phyloP scores from a whole-genome alignment of 2,329 filamentous ascomycete genomes.

The Aspergillus arachidicola region DNA sequence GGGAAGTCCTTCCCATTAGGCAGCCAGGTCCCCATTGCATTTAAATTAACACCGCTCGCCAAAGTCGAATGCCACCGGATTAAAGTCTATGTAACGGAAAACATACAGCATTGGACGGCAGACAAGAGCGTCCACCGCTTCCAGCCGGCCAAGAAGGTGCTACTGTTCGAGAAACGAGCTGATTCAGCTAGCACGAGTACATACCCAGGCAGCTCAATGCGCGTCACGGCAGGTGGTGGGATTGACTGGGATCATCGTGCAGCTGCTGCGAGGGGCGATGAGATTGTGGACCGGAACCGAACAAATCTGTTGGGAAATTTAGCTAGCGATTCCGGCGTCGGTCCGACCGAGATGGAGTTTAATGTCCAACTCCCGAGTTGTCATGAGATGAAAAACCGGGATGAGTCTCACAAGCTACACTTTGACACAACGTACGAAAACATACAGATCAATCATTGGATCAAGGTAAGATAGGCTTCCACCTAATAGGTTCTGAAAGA shows the following conservation, averaged over 20 bases:
- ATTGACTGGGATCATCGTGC: conserved; percentile 65
- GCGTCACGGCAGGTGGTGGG: conserved; percentile 78
- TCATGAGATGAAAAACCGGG: conserved; percentile 75
- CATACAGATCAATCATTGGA: conserved; percentile 94
- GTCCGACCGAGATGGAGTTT: conserved; percentile 91
- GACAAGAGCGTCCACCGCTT: conserved; percentile 83
- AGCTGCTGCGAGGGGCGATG: conserved; percentile 58
- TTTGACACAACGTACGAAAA: conserved; percentile 94
- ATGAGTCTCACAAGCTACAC: conserved; percentile 68
- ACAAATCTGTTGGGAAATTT: conserved; percentile 81
- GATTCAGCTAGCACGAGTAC: conserved; percentile 73
- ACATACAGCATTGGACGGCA: conserved; percentile 85
- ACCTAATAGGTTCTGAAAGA: not conserved
- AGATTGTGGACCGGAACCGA: conserved; percentile 56
- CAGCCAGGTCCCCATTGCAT: conserved; percentile 84
- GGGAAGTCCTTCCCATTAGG: conserved; percentile 93
- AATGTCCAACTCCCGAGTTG: conserved; percentile 90
- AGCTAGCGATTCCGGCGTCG: conserved; percentile 74
- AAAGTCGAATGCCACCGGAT: conserved; percentile 93
- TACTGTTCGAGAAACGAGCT: conserved; percentile 84
- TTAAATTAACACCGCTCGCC: conserved; percentile 87
- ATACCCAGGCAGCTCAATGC: conserved; percentile 75
- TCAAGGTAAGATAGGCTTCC: conserved; percentile 65
- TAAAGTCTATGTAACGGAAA: conserved; percentile 88
- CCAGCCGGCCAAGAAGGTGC: conserved; percentile 79